Evolutionary conservation across 345 rosid genomes (phyloP), one percentile per base, ranked within the genome.

Genomic region (Populus davidiana): DNA sequence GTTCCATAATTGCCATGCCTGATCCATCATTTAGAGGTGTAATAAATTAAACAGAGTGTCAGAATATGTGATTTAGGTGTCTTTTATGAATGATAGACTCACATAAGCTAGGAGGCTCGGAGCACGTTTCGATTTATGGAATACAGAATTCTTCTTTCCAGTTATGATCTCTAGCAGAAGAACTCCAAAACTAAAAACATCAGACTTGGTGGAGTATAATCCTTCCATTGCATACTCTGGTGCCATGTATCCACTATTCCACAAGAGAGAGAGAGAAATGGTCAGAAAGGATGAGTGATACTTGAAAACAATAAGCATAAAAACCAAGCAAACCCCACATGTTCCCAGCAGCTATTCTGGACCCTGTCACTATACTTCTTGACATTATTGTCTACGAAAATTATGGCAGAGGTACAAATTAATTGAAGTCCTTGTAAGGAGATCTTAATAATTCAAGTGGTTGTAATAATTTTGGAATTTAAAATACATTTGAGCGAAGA

Each of bases 181-280:
- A 65, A 89, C 91, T 33, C 92, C 91, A 29, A 88, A 91, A 70
- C 93, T 89, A 67, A 75, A 87, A 56, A 87, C 90, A 44, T 91
- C 92, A 3, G 92, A 86, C 33, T 91, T 90, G n/a, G 78, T 79
- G 0, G 92, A 90, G 80, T 85, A 84, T 16, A 84, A 77, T 33
- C 92, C 93, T 3, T 75, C 84, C 79, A 80, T 76, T 16, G 72
- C 87, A 71, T 89, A 89, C 66, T 91, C 89, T 5, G 90, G 90
- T 44, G 92, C 89, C 91, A 91, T 82, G 67, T 89, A 91, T 73
- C 89, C 91, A 76, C 88, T 89, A 67, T 47, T 70, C 23, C 70
- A 64, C 3, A 6, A 20, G 27, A n/a, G 21, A 29, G 5, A 11
- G 3, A 36, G 9, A 23, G 25, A 54, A 50, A 13, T 8, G 17